Evolutionary conservation across 2,329 filamentous ascomycete species (phyloP).

Genomic region (Albophoma yamanashiensis): DNA sequence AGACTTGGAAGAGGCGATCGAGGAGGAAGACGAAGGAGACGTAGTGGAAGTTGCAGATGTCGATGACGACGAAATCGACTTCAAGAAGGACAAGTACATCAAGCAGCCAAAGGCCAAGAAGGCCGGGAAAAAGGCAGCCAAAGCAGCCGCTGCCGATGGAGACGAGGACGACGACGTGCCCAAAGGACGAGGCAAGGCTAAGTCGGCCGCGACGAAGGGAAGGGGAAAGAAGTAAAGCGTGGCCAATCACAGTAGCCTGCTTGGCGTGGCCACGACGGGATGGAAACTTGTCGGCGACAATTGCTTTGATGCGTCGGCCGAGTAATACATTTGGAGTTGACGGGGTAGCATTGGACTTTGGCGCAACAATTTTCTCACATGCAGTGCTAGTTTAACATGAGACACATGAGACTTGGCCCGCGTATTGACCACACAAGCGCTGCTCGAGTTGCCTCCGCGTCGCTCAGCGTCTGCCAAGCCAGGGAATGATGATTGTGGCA

Average conservation of each 20-base stretch:
- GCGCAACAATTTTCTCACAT: background rate
- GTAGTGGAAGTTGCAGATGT: conserved; percentile 45
- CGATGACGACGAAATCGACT: conserved; percentile 66
- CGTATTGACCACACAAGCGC: background rate
- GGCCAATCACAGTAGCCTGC: background rate
- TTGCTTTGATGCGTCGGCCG: background rate
- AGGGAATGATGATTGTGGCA: too few species aligned
- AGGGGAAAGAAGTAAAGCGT: conserved; percentile 33
- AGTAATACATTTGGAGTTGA: background rate
- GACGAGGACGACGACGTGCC: conserved; percentile 38
- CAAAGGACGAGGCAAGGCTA: conserved; percentile 33
- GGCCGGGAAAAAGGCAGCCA: conserved; percentile 29
- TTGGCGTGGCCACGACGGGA: background rate
- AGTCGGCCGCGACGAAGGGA: conserved; percentile 7
- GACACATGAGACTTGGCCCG: background rate
- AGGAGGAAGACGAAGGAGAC: conserved; percentile 76
- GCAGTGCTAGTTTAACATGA: background rate
- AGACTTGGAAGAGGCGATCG: conserved; percentile 91
- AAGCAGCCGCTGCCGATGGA: conserved; percentile 36
- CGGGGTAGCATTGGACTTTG: background rate
- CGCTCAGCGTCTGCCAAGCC: too few species aligned
- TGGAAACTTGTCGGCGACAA: background rate
- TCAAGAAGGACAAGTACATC: conserved; percentile 94
- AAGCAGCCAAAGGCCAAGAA: conserved; percentile 73
- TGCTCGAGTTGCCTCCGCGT: too few species aligned